Percentiles rank a stretch among this genome's conserved stretches.
phyloP scores from a whole-genome alignment of 768 basidiomycete genomes.

The Collybia sp. region DNA sequence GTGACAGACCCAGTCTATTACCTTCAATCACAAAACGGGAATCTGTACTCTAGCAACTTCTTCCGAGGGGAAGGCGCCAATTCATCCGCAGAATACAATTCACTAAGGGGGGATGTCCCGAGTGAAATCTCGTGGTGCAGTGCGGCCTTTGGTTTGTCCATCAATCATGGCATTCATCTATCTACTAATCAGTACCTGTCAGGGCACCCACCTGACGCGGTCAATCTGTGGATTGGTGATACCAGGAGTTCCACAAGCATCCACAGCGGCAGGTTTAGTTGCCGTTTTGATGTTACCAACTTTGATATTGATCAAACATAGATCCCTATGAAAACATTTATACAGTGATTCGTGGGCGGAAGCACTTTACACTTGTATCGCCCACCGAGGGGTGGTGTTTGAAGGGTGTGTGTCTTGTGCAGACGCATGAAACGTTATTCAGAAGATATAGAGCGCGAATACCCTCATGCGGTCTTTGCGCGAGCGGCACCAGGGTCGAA shows the following conservation, averaged over 20 bases:
- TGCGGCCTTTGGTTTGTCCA: conserved; percentile 65
- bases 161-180: not conserved
- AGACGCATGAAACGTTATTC: not conserved
- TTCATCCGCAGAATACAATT: conserved; percentile 51
- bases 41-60: conserved; percentile 53
- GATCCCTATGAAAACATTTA: conserved; percentile 96
- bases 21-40: conserved; percentile 91
- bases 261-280: conserved; percentile 62
- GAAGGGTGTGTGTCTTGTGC: conserved; percentile 44
- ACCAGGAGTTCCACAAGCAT: conserved; percentile 74
- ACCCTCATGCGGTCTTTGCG: conserved; percentile 64
- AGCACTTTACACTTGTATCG: conserved; percentile 82
- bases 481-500: conserved; percentile 31
- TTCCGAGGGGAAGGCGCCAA: conserved; percentile 27
- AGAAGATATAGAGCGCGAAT: conserved; percentile 42
- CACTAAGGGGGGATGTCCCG: conserved; percentile 63
- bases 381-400: conserved; percentile 88
- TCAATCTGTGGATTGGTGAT: conserved; percentile 91
- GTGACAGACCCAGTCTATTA: conserved; percentile 41
- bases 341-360: conserved; percentile 77
- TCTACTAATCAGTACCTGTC: not conserved
- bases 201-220: conserved; percentile 77
- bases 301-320: conserved; percentile 16
- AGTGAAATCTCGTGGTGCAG: conserved; percentile 69
- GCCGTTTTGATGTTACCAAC: not conserved